Base-by-base conservation (phyloP, 164 flowering plant genomes). In the Tinospora cordifolia region DNA sequence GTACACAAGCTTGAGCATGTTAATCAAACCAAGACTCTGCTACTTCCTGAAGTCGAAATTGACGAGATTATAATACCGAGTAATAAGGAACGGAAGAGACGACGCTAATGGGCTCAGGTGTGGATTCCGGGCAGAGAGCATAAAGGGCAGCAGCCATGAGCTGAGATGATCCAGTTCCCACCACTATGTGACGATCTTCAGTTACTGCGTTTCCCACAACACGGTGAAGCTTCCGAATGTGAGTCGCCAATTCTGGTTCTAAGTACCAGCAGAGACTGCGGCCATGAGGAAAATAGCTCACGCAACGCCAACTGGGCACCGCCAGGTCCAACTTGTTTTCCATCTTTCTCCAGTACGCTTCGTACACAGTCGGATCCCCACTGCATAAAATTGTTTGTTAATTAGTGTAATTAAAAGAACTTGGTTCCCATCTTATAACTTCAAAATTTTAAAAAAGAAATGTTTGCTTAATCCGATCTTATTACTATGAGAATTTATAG, bases 71-170 rank as follows among this genome's bases (percentile, higher is more conserved):
- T 0, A 14, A 60, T 26, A 65, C 68, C 11, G 51, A 65, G 27
- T 65, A 65, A 24, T 65, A 40, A 19, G 68, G 68, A 22, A 65
- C 27, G 3, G 30, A 49, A n/a, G 68, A 65, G 47, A 65, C 68
- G 15, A 65, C 51, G 24, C 46, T 39, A 7, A 65, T 11, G 25
- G 68, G 51, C 21, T 65, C 51, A 65, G 68, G 26, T 8, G 68
- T 19, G 21, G 40, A 27, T 19, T n/a, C 3, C 1, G 68, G 47
- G 13, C 47, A 39, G 4, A 65, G 49, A 19, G 68, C 68, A 65
- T 65, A 65, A 15, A 65, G 14, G 7, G 49, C 30, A 38, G 68
- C 49, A 8, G 21, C 22, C 5, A 38, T 19, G 26, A 65, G 49
- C 2, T 65, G 51, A n/a, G 68, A 38, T 65, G 68, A 65, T 19